Base-by-base conservation (phyloP, 306 rosid genomes). In the Cucumis cinereus region DNA sequence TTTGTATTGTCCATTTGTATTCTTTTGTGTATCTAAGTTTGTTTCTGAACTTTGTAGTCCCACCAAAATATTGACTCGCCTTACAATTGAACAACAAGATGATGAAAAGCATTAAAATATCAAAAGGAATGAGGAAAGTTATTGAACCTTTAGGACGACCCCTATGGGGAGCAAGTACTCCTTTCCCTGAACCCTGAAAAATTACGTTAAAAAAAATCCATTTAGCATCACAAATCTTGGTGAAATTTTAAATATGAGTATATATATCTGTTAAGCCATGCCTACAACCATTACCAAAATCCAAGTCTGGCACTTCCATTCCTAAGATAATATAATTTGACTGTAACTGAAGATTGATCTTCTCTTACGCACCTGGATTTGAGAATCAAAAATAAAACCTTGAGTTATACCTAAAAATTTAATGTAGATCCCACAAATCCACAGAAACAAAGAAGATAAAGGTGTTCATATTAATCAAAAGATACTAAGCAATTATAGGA, bases 101-200 rank as follows among this genome's bases (percentile, higher is more conserved):
- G 4, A 30, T 30, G 35, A 3, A 26, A 30, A 3, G 35, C 35
- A 30, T 30, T 30, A 30, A 22, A 23, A 79, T 36, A 73, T 35
- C 43, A 3, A 62, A 54, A 70, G 78, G 81, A 60, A 69, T 38
- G 28, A 49, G 76, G 23, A 33, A 9, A 70, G 22, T 8, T 35
- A 41, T n/a, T 60, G 23, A 72, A 94, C 98, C 97, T 90, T 94
- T 59, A 94, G 85, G 75, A 94, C 85, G 77, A 94, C 78, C 30
- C 97, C 97, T 45, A 91, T 93, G 40, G 98, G 98, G 82, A 94
- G 96, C 85, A 94, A 80, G 85, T 81, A 94, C 80, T 94, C 98
- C 85, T 87, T 85, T 80, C 97, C 97, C 61, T 75, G 86, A 71
- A 91, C 73, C 98, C 98, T 94, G 86, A 74, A 86, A 81, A 85